Evolutionary conservation across 805 yeast genomes (phyloP).

Genomic region (Diddensiella santjacobensis): DNA sequence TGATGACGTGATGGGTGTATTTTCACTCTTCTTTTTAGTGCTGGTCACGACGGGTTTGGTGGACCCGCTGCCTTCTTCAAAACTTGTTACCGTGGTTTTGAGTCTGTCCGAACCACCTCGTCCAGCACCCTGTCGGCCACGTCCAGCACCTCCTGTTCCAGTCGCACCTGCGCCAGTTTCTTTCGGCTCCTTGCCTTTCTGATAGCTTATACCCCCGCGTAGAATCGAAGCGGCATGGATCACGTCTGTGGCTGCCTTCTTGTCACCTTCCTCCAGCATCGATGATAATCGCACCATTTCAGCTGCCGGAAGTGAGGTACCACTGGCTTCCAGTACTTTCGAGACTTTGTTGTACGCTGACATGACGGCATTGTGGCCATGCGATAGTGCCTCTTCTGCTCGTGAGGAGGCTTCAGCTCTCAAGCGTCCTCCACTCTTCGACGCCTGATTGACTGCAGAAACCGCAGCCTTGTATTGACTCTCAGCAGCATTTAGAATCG

Average conservation of each 20-base stretch:
- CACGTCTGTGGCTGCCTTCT: slow-evolving; percentile 1
- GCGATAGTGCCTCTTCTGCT: slow-evolving; percentile 8
- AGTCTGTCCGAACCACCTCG: neutral
- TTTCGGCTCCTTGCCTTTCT: neutral
- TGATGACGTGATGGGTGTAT: too few species aligned
- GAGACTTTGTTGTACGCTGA: slow-evolving; percentile 6
- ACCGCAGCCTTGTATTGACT: slow-evolving; percentile 7
- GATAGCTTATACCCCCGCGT: neutral
- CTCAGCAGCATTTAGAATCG: slow-evolving; percentile 5
- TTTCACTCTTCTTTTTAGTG: neutral
- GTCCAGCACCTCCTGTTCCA: neutral
- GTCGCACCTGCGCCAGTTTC: neutral
- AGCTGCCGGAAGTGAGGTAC: neutral
- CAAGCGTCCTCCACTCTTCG: slow-evolving; percentile 5
- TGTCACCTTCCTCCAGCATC: neutral
- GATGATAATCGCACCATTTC: neutral
- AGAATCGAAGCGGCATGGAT: slow-evolving; percentile 3
- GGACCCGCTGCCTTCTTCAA: neutral
- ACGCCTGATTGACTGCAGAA: slow-evolving; percentile 2
- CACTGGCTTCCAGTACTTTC: neutral
- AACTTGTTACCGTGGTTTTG: neutral
- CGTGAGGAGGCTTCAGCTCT: slow-evolving; percentile 6
- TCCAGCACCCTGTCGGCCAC: neutral
- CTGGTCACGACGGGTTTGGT: neutral
- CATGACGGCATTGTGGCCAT: slow-evolving; percentile 1